A percentile compares a stretch with the other conserved stretches of the same genome.
Conservation (phyloP, 2,329 filamentous ascomycete genomes). For the Fonsecaea erecta region DNA sequence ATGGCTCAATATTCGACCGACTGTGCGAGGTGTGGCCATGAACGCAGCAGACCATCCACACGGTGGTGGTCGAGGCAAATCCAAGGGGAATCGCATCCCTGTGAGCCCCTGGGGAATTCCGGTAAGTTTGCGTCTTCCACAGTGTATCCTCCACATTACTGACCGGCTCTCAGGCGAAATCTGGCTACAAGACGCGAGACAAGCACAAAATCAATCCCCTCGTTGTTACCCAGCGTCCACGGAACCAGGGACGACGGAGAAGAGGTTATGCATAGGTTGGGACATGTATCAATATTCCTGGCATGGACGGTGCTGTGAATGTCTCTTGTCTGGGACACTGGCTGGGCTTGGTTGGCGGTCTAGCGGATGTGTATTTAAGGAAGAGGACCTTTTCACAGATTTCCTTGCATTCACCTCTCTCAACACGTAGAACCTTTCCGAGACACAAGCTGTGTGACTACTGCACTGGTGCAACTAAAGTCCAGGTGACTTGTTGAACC, state of each 20-base stretch:
- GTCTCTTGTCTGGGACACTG: not conserved
- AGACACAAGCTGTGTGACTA: not conserved
- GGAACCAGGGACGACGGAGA: conserved; percentile 88
- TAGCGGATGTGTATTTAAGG: not conserved
- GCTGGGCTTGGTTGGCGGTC: not conserved
- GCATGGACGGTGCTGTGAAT: conserved; percentile 1
- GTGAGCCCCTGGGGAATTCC: conserved; percentile 96
- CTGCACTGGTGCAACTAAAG: not conserved
- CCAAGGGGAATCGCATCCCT: conserved; percentile 95
- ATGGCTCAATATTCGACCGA: conserved; percentile 92
- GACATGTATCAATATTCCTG: not conserved
- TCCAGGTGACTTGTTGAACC: too few relatives aligned
- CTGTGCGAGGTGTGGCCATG: conserved; percentile 97
- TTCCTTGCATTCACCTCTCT: not conserved
- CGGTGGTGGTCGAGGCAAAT: conserved; percentile 98
- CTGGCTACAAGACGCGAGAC: conserved; percentile 81
- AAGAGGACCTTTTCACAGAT: not conserved
- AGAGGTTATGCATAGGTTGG: conserved; percentile 41
- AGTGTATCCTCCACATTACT: conserved; percentile 20
- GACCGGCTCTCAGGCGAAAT: conserved; percentile 53
- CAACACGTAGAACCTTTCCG: not conserved
- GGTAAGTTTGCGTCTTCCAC: conserved; percentile 61
- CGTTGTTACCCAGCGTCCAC: conserved; percentile 79
- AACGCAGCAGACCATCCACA: conserved; percentile 98
- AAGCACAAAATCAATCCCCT: conserved; percentile 90